Conservation (phyloP, 805 yeast species). For the Diddensiella caesifluorescens region DNA sequence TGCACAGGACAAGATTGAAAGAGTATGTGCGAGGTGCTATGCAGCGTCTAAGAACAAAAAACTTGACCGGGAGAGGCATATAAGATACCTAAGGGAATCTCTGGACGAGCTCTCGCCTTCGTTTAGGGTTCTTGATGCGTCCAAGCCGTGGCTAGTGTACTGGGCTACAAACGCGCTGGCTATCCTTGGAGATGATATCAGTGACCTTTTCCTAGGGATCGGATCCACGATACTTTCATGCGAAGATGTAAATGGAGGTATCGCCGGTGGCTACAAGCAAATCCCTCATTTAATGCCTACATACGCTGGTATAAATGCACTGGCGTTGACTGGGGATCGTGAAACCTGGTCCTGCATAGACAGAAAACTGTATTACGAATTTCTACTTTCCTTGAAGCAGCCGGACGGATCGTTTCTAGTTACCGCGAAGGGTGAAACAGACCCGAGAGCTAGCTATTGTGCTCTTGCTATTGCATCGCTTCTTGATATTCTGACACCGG, state of each 20-base stretch:
- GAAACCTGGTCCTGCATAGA: slow-evolving; percentile 42
- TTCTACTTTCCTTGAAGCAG: slow-evolving; percentile 63
- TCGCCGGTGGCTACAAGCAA: slow-evolving; percentile 84
- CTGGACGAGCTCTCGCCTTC: slow-evolving; percentile 43
- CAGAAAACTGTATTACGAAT: slow-evolving; percentile 44
- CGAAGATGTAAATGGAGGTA: slow-evolving; percentile 50
- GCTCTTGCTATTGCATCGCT: slow-evolving; percentile 69
- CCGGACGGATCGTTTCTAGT: slow-evolving; percentile 71
- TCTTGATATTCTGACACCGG: slow-evolving; percentile 57
- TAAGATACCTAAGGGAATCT: slow-evolving; percentile 40
- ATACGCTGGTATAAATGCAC: slow-evolving; percentile 67
- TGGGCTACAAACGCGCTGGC: slow-evolving; percentile 65
- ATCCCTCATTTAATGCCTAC: slow-evolving; percentile 79
- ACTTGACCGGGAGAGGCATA: slow-evolving; percentile 34
- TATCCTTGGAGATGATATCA: slow-evolving; percentile 37
- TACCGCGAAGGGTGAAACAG: slow-evolving; percentile 77
- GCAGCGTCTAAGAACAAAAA: background rate
- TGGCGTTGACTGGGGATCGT: slow-evolving; percentile 46
- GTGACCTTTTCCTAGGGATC: slow-evolving; percentile 23
- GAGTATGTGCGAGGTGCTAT: slow-evolving; percentile 4
- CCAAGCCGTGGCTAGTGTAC: slow-evolving; percentile 86
- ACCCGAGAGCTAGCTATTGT: slow-evolving; percentile 78
- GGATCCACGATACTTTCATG: slow-evolving; percentile 30
- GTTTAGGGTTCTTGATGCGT: slow-evolving; percentile 66
- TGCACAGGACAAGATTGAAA: slow-evolving; percentile 27